Evolutionary conservation across 2,329 filamentous ascomycete species (phyloP).

Genomic region (Ascomycota sp.): DNA sequence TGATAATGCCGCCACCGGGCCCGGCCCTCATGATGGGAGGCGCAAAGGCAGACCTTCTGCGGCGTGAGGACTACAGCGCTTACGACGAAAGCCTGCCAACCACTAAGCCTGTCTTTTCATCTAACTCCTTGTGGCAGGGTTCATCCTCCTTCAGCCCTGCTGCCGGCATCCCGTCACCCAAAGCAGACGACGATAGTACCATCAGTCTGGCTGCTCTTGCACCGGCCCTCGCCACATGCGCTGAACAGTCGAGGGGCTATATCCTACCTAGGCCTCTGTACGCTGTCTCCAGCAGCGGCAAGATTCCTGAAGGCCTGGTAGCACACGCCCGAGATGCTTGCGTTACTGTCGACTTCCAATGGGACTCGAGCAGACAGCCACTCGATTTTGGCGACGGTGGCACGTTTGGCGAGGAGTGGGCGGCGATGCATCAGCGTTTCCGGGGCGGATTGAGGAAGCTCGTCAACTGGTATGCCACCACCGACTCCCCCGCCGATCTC

Average conservation of each 20-base stretch:
- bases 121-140: slow-evolving; percentile 13
- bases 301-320: slow-evolving; percentile 75
- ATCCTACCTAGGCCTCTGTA: slow-evolving; percentile 62
- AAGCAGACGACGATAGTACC: slow-evolving; percentile 8
- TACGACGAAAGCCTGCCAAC: slow-evolving; percentile 13
- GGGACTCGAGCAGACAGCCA: slow-evolving; percentile 73
- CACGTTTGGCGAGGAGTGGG: slow-evolving; percentile 83
- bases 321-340: slow-evolving; percentile 79
- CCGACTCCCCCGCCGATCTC: slow-evolving; percentile 28
- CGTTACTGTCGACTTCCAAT: slow-evolving; percentile 74
- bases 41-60: slow-evolving; percentile 72
- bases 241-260: slow-evolving; percentile 30
- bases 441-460: slow-evolving; percentile 58
- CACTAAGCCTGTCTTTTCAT: slow-evolving; percentile 5
- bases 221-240: slow-evolving; percentile 12
- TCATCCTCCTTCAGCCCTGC: slow-evolving; percentile 10
- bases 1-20: slow-evolving; percentile 72
- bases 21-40: slow-evolving; percentile 73
- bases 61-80: slow-evolving; percentile 46
- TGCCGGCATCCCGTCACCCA: slow-evolving; percentile 5
- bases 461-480: slow-evolving; percentile 60
- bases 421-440: slow-evolving; percentile 82
- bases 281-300: slow-evolving; percentile 57
- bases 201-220: slow-evolving; percentile 12
- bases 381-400: slow-evolving; percentile 77